Evolutionary conservation across 2,329 filamentous ascomycete genomes (phyloP).

Genomic region (Pseudogymnoascus verrucosus): DNA sequence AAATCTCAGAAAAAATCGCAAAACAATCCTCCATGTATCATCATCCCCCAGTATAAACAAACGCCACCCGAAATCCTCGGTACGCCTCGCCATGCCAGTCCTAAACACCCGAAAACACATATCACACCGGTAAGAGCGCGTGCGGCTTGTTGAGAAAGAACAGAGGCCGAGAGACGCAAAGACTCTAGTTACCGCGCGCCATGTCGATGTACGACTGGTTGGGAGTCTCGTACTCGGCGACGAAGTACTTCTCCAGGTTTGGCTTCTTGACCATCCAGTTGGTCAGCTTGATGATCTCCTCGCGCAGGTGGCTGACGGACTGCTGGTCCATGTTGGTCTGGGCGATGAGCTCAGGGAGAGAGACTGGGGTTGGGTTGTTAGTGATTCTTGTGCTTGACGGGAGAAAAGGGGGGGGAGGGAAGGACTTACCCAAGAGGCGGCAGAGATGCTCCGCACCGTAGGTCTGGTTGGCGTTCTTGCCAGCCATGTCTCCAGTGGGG

Average conservation of each 20-base stretch:
- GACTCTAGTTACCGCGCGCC: constrained; percentile 31
- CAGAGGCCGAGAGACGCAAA: neutral
- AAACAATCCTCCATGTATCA: neutral
- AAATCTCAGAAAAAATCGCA: neutral
- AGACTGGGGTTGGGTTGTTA: constrained; percentile 47
- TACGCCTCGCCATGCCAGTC: neutral
- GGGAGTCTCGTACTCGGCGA: constrained; percentile 65
- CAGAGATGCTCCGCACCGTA: constrained; percentile 91
- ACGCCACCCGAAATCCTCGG: neutral
- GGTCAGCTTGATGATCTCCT: constrained; percentile 81
- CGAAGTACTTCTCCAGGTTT: constrained; percentile 64
- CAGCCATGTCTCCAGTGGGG: constrained; percentile 53
- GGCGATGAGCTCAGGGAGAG: constrained; percentile 84
- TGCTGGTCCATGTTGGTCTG: constrained; percentile 98
- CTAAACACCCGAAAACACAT: neutral
- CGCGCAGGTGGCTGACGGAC: constrained; percentile 77
- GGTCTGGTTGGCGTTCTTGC: constrained; percentile 67
- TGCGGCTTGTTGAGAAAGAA: neutral
- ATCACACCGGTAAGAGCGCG: neutral
- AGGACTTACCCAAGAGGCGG: constrained; percentile 69
- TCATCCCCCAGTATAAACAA: neutral
- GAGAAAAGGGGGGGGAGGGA: neutral
- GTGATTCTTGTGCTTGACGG: neutral
- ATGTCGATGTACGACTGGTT: constrained; percentile 65
- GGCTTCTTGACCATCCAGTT: constrained; percentile 70